Percentiles rank a stretch among this genome's conserved stretches.
Conservation (phyloP, 805 yeast species). For the Scheffersomyces lignosus region DNA sequence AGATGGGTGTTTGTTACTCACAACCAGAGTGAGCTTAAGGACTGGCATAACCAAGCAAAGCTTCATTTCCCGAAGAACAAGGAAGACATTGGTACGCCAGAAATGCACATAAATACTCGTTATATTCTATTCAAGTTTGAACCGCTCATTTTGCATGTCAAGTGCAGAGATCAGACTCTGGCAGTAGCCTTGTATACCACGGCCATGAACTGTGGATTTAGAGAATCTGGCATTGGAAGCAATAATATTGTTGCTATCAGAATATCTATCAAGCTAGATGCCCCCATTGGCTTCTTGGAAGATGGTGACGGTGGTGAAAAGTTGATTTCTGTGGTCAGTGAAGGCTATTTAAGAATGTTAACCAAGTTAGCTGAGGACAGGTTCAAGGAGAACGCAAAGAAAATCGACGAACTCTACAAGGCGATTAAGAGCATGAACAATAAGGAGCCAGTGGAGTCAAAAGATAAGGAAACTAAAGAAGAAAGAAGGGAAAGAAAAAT, state of each 20-base stretch:
- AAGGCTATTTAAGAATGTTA: slow-evolving; percentile 50
- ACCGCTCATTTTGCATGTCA: slow-evolving; percentile 82
- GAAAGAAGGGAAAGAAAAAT: slow-evolving; percentile 55
- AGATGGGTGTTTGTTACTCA: slow-evolving; percentile 82
- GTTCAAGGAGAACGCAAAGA: slow-evolving; percentile 63
- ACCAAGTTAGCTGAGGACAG: slow-evolving; percentile 59
- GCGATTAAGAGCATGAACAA: slow-evolving; percentile 37
- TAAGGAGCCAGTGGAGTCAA: slow-evolving; percentile 1
- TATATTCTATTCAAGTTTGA: slow-evolving; percentile 76
- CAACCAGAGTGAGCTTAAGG: slow-evolving; percentile 45
- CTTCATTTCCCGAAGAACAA: slow-evolving; percentile 12
- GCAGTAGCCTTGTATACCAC: slow-evolving; percentile 65
- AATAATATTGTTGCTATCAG: slow-evolving; percentile 78
- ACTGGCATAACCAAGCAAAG: slow-evolving; percentile 46
- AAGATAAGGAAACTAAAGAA: slow-evolving; percentile 50
- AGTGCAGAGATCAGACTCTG: slow-evolving; percentile 59
- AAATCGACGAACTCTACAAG: slow-evolving; percentile 48
- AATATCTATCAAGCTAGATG: slow-evolving; percentile 69
- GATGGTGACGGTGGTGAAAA: slow-evolving; percentile 21
- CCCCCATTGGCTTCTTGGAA: slow-evolving; percentile 66
- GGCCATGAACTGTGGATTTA: slow-evolving; percentile 83
- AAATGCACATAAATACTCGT: too few relatives aligned
- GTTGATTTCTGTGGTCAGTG: slow-evolving; percentile 47
- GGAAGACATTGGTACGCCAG: slow-evolving; percentile 2
- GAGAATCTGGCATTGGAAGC: slow-evolving; percentile 84